Percentiles rank a stretch among this genome's conserved stretches.
Evolutionary conservation across 139 green algal genomes (phyloP).

Genomic region (Bryopsis sp.): DNA sequence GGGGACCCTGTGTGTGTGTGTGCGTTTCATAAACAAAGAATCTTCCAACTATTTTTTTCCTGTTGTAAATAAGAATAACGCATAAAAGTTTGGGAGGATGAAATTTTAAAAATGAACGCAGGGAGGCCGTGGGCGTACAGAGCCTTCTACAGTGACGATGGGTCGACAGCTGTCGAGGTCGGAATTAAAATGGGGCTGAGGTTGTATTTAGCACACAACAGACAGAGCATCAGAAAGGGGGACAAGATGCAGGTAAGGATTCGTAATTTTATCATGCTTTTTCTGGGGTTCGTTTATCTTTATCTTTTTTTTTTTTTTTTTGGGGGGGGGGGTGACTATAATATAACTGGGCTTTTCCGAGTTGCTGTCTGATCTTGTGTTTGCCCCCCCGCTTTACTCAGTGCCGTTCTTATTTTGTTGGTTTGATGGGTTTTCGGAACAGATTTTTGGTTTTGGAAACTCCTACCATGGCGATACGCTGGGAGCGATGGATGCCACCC

Average conservation of each 20-base stretch:
- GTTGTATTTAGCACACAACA: conserved; percentile 34
- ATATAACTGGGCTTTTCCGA: too few relatives aligned
- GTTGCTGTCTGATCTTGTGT: too few relatives aligned
- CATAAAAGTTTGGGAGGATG: too few relatives aligned
- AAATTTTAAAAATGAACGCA: too few relatives aligned
- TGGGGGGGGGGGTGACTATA: neutral
- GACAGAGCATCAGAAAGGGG: neutral
- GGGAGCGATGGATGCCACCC: conserved; percentile 77
- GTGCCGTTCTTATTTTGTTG: too few relatives aligned
- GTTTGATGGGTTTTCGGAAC: conserved; percentile 15
- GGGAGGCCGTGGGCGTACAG: conserved; percentile 67
- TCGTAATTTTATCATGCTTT: neutral
- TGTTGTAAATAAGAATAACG: neutral
- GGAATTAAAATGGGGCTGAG: conserved; percentile 94
- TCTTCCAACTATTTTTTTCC: neutral
- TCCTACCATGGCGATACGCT: conserved; percentile 97
- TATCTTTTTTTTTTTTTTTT: neutral
- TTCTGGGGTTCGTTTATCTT: neutral
- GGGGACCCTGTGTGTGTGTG: conserved; percentile 41
- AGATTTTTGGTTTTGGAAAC: conserved; percentile 76
- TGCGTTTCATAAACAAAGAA: conserved; percentile 24
- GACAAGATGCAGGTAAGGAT: conserved; percentile 9
- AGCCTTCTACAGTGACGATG: conserved; percentile 84
- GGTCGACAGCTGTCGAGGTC: conserved; percentile 89
- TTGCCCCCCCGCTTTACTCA: too few relatives aligned